Evolutionary conservation across 306 rosid genomes (phyloP).

Genomic region (Gastrolobium villosum): DNA sequence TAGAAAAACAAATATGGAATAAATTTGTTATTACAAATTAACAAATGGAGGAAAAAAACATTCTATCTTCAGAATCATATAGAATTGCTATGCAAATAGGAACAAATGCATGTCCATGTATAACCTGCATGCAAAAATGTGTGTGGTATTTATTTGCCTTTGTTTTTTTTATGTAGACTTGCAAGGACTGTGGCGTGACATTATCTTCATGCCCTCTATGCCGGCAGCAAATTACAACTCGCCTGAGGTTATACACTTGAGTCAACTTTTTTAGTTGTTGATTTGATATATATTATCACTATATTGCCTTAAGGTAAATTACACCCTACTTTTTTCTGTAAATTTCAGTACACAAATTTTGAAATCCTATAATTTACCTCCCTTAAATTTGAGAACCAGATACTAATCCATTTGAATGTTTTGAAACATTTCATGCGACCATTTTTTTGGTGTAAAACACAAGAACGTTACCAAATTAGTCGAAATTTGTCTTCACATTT

Average conservation of each 20-base stretch:
- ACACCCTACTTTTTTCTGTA: background rate
- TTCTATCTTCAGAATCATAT: conserved; percentile 16
- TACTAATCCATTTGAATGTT: background rate
- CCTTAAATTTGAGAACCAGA: background rate
- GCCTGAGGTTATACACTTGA: conserved; percentile 76
- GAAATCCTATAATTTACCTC: conserved; percentile 10
- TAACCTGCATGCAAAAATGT: conserved; percentile 25
- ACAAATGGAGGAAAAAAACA: background rate
- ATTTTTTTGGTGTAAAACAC: background rate
- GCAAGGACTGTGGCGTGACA: conserved; percentile 86
- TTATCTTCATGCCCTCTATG: conserved; percentile 82
- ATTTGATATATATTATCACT: background rate
- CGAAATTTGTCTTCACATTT: background rate
- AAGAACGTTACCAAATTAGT: background rate
- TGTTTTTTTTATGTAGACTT: conserved; percentile 61
- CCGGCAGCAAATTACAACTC: conserved; percentile 77
- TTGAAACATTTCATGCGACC: background rate
- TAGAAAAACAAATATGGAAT: background rate
- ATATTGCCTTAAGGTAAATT: background rate
- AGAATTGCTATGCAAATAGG: background rate
- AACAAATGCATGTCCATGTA: conserved; percentile 7
- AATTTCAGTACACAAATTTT: background rate
- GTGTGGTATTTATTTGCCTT: conserved; percentile 12
- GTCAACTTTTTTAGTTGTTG: background rate
- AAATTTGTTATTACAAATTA: conserved; percentile 24